These are phyloP conservation scores for Apophysomyces variabilis DNA, from an alignment of 371 early-diverging fungal species.

Conservation along the genomic window DNA sequence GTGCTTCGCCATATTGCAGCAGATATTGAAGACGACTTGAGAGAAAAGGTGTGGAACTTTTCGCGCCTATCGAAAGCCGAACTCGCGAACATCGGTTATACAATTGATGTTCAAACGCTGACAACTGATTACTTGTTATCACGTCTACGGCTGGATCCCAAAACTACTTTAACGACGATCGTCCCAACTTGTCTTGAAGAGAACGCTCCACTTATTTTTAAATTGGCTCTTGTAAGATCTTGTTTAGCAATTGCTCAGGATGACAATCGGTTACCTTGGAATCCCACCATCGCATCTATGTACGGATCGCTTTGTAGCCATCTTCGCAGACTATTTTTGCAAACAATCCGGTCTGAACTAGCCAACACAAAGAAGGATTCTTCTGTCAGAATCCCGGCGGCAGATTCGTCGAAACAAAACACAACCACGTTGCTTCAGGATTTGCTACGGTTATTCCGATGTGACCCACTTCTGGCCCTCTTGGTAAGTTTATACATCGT, in stretches of 20 bases:
- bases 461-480: slow-evolving; percentile 32
- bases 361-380: background rate
- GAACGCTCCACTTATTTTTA: slow-evolving; percentile 63
- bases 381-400: background rate
- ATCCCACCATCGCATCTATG: slow-evolving; percentile 65
- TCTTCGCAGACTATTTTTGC: slow-evolving; percentile 67
- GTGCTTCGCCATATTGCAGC: slow-evolving; percentile 68
- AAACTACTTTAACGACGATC: slow-evolving; percentile 60
- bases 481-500: slow-evolving; percentile 21
- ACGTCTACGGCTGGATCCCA: slow-evolving; percentile 67
- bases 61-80: background rate
- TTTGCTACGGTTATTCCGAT: slow-evolving; percentile 29
- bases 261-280: slow-evolving; percentile 70
- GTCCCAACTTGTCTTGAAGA: slow-evolving; percentile 67
- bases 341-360: slow-evolving; percentile 19
- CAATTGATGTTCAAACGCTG: slow-evolving; percentile 35
- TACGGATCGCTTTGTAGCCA: slow-evolving; percentile 68
- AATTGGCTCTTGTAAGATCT: slow-evolving; percentile 71
- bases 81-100: slow-evolving; percentile 3
- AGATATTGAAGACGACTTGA: slow-evolving; percentile 70
- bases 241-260: slow-evolving; percentile 72
- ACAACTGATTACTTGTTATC: slow-evolving; percentile 73
- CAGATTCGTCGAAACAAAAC: slow-evolving; percentile 24
- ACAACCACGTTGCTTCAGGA: slow-evolving; percentile 22
- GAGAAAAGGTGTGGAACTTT: slow-evolving; percentile 61